Conservation (phyloP, 2,329 filamentous ascomycete genomes). For the Talaromyces sp. region DNA sequence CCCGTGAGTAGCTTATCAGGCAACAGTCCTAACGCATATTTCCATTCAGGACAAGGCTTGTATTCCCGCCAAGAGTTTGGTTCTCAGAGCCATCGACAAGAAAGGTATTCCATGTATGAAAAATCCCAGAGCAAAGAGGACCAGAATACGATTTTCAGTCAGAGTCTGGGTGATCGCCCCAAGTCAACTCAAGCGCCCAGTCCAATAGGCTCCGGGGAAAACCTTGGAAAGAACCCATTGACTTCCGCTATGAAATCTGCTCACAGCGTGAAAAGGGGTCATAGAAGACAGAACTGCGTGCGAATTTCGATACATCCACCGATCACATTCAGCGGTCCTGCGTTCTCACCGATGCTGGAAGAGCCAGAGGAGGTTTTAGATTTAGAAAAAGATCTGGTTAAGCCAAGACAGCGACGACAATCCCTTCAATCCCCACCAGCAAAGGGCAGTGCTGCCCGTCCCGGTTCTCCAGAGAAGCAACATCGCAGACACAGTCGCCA, state of each 20-base stretch:
- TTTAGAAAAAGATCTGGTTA: conserved; percentile 20
- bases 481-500: conserved; percentile 8
- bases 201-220: conserved; percentile 24
- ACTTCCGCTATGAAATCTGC: conserved; percentile 34
- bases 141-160: conserved; percentile 9
- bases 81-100: conserved; percentile 15
- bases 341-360: conserved; percentile 35
- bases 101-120: conserved; percentile 19
- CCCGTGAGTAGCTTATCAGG: conserved; percentile 14
- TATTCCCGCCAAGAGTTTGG: conserved; percentile 18
- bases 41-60: conserved; percentile 15
- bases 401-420: conserved; percentile 7
- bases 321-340: conserved; percentile 32
- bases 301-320: conserved; percentile 40
- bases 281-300: conserved; percentile 44
- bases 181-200: conserved; percentile 19
- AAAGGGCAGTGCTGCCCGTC: background rate
- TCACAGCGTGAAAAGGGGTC: conserved; percentile 36
- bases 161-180: conserved; percentile 15
- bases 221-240: conserved; percentile 24
- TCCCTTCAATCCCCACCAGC: background rate
- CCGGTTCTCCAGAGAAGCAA: background rate
- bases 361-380: conserved; percentile 35
- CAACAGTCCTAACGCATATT: conserved; percentile 6
- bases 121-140: conserved; percentile 8